Evolutionary conservation across 73 alveolate genomes (phyloP).

Genomic region (Tetrahymena borealis): DNA sequence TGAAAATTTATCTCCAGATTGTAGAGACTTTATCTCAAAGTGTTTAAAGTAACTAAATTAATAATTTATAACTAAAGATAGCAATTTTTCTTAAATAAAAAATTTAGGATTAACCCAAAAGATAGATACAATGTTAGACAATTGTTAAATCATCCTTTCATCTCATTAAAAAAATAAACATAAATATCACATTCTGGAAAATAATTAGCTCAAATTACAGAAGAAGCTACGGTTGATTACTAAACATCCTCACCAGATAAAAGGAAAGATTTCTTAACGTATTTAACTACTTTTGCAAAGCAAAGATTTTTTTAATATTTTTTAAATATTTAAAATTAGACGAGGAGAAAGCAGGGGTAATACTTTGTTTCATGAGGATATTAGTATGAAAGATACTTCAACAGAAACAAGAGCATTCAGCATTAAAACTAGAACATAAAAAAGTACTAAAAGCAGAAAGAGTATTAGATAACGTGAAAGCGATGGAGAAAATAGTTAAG

Average conservation of each 20-base stretch:
- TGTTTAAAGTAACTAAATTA: slow-evolving; percentile 15
- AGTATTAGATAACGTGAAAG: neutral
- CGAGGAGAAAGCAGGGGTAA: neutral
- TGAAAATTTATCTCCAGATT: slow-evolving; percentile 10
- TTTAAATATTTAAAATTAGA: neutral
- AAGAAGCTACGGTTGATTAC: neutral
- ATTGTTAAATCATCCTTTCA: neutral
- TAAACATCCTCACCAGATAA: neutral
- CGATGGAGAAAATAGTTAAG: neutral
- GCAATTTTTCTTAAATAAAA: neutral
- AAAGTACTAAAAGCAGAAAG: neutral
- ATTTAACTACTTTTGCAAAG: neutral
- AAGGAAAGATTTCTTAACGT: neutral
- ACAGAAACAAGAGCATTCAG: neutral
- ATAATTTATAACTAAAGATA: neutral
- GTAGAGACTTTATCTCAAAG: slow-evolving; percentile 14
- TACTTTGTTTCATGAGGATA: neutral
- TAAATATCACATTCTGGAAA: neutral
- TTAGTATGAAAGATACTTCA: neutral
- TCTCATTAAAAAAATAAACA: neutral
- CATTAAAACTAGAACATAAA: neutral
- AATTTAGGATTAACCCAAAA: neutral
- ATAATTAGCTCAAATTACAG: neutral
- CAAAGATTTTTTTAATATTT: neutral
- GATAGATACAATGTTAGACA: neutral